Evolutionary conservation across 768 basidiomycete genomes (phyloP).

Genomic region (Mycena capillaripes): DNA sequence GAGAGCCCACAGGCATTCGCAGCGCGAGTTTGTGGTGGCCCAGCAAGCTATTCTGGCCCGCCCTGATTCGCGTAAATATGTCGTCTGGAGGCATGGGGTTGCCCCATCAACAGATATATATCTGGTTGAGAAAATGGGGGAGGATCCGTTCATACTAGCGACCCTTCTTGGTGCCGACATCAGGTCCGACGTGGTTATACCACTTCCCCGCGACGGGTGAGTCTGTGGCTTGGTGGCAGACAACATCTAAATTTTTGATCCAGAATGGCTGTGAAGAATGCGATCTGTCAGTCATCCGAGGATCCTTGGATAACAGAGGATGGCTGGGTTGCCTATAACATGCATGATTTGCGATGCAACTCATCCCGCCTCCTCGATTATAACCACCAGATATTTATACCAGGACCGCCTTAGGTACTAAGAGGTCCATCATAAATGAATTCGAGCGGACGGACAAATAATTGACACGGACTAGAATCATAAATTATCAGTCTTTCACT

Average conservation of each 20-base stretch:
- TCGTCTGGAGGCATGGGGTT: neutral
- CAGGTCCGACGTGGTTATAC: neutral
- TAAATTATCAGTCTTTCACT: too few relatives aligned
- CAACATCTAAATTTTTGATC: neutral
- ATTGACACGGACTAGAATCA: too few relatives aligned
- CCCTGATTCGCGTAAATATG: constrained; percentile 14
- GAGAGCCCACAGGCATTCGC: neutral
- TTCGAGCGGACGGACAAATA: too few relatives aligned
- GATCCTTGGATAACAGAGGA: constrained; percentile 6
- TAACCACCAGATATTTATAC: constrained; percentile 22
- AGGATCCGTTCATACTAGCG: constrained; percentile 13
- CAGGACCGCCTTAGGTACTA: neutral
- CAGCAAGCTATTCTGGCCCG: neutral
- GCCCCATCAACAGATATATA: constrained; percentile 6
- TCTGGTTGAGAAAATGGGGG: constrained; percentile 5
- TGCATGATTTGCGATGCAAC: neutral
- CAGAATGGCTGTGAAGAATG: neutral
- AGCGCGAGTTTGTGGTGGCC: constrained; percentile 6
- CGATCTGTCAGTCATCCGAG: neutral
- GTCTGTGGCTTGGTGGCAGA: neutral
- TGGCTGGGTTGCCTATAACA: neutral
- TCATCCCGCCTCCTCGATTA: neutral
- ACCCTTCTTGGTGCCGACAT: constrained; percentile 12
- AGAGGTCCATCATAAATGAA: too few relatives aligned
- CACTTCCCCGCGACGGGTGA: constrained; percentile 8